These are phyloP conservation scores for Cladobotryum protrusum DNA, from an alignment of 2,329 filamentous ascomycete species.

Conservation along the genomic window DNA sequence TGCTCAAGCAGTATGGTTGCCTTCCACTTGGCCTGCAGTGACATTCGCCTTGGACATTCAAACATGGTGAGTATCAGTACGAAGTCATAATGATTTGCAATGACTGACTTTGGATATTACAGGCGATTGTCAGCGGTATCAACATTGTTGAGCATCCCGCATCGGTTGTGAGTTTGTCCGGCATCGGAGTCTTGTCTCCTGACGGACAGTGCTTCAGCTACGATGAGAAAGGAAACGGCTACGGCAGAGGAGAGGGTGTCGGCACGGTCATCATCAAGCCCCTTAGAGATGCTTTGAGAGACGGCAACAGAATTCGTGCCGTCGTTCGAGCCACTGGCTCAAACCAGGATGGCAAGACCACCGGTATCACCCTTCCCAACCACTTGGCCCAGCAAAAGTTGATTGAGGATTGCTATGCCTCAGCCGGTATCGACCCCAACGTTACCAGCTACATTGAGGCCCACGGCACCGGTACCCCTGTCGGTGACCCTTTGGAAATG, in stretches of 20 bases:
- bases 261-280: constrained; percentile 10
- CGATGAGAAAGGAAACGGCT: constrained; percentile 40
- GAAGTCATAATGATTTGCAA: too few relatives aligned
- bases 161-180: neutral
- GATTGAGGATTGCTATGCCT: too few relatives aligned
- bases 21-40: constrained; percentile 18
- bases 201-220: constrained; percentile 18
- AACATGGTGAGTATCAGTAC: neutral
- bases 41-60: neutral
- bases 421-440: too few relatives aligned
- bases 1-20: constrained; percentile 27
- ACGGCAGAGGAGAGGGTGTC: constrained; percentile 35
- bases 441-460: too few relatives aligned
- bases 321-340: constrained; percentile 42
- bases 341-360: constrained; percentile 47
- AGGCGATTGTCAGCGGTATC: too few relatives aligned
- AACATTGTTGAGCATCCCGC: too few relatives aligned
- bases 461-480: too few relatives aligned
- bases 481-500: too few relatives aligned
- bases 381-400: too few relatives aligned
- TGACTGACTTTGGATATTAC: too few relatives aligned
- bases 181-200: constrained; percentile 11
- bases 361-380: constrained; percentile 25
- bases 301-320: constrained; percentile 45
- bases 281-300: constrained; percentile 26